Evolutionary conservation across 2,329 filamentous ascomycete species (phyloP).

Genomic region (Knufia fluminis): DNA sequence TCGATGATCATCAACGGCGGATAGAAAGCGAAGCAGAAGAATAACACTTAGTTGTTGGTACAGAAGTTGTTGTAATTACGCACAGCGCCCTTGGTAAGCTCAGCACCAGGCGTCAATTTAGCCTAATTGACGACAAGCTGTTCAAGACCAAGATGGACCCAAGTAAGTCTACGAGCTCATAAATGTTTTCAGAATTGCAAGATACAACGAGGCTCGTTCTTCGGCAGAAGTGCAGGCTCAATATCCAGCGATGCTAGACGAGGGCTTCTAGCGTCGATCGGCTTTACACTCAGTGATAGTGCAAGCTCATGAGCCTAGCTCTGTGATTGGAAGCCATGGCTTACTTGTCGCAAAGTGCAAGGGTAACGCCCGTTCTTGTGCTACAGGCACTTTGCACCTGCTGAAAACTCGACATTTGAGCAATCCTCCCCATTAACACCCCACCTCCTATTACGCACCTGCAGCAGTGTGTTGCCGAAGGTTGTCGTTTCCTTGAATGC

Average conservation of each 20-base stretch:
- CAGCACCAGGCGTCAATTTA: neutral
- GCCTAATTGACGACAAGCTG: neutral
- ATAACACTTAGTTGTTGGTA: too few species aligned
- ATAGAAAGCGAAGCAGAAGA: too few species aligned
- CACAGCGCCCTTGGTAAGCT: too few species aligned
- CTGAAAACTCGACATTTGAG: neutral
- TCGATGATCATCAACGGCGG: too few species aligned
- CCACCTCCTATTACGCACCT: neutral
- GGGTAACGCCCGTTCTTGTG: neutral
- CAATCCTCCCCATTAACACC: neutral
- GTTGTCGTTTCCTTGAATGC: neutral
- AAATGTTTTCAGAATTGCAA: neutral
- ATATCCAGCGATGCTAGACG: neutral
- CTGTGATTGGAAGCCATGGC: neutral
- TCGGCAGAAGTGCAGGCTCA: neutral
- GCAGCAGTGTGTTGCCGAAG: neutral
- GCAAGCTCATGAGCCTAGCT: neutral
- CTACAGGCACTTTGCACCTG: neutral
- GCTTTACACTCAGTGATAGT: neutral
- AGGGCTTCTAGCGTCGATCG: neutral
- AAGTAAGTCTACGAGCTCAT: neutral
- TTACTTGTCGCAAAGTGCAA: neutral
- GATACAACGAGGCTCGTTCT: neutral
- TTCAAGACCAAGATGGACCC: neutral
- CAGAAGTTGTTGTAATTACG: too few species aligned